phyloP scores from a whole-genome alignment of 2,329 filamentous ascomycete genomes.

The Talaromyces funiculosus region DNA sequence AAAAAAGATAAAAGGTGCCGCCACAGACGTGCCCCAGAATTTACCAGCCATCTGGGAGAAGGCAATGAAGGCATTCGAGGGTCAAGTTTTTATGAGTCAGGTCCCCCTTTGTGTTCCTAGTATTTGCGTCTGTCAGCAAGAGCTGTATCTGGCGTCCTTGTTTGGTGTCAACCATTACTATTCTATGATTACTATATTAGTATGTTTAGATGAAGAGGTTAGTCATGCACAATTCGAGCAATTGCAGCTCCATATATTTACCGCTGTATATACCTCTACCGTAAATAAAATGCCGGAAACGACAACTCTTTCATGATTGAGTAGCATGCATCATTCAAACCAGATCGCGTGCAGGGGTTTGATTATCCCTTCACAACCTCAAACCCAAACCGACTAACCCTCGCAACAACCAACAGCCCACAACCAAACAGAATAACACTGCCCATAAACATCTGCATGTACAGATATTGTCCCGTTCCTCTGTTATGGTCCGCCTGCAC shows the following conservation, averaged over 20 bases:
- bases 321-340: not conserved
- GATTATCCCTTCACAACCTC: constrained; percentile 30
- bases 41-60: not conserved
- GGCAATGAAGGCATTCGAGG: not conserved
- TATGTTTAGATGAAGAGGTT: not conserved
- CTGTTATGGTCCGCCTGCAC: constrained; percentile 34
- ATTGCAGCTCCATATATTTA: not conserved
- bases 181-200: not conserved
- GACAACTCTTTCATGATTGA: not conserved
- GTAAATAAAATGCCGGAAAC: not conserved
- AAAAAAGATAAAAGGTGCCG: not conserved
- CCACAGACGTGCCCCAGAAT: not conserved
- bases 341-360: not conserved
- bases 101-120: not conserved
- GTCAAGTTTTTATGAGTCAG: not conserved
- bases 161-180: not conserved
- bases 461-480: constrained; percentile 41
- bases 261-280: not conserved
- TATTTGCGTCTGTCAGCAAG: not conserved
- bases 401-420: constrained; percentile 37
- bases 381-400: constrained; percentile 35
- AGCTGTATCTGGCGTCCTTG: not conserved
- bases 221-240: not conserved
- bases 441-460: constrained; percentile 50
- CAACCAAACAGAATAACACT: constrained; percentile 40